phyloP scores from a whole-genome alignment of 2,329 filamentous ascomycete genomes.

The Leptographium galeiforme region DNA sequence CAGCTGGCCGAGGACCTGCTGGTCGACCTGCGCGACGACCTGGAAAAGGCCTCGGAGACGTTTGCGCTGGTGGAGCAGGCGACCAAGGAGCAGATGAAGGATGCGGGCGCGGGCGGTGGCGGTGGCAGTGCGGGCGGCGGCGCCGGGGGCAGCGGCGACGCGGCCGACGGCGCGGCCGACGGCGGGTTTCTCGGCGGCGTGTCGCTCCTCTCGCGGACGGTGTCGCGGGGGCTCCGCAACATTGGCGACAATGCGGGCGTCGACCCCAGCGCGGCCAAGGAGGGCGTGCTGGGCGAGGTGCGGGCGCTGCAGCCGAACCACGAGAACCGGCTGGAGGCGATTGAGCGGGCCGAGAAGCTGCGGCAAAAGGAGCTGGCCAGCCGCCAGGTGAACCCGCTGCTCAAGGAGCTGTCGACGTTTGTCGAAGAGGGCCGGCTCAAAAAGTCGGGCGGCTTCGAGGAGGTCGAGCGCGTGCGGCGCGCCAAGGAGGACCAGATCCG shows the following conservation, averaged over 20 bases:
- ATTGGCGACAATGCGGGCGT: slow-evolving; percentile 29
- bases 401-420: slow-evolving; percentile 72
- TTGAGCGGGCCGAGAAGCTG: slow-evolving; percentile 89
- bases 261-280: slow-evolving; percentile 75
- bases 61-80: slow-evolving; percentile 94
- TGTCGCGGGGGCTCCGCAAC: slow-evolving; percentile 42
- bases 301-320: slow-evolving; percentile 90
- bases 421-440: slow-evolving; percentile 85
- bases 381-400: slow-evolving; percentile 61
- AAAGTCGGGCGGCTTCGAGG: slow-evolving; percentile 90
- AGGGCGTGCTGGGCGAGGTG: slow-evolving; percentile 84
- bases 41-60: slow-evolving; percentile 87
- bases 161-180: slow-evolving; percentile 34
- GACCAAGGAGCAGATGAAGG: slow-evolving; percentile 93
- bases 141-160: slow-evolving; percentile 29
- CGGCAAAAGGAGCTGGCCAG: slow-evolving; percentile 77
- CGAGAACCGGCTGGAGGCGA: slow-evolving; percentile 82
- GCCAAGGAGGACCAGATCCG: slow-evolving; percentile 78
- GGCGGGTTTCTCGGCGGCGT: background rate
- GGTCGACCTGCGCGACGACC: slow-evolving; percentile 81
- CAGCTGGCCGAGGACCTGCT: slow-evolving; percentile 94
- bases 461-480: slow-evolving; percentile 73
- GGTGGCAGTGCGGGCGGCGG: slow-evolving; percentile 39
- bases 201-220: slow-evolving; percentile 24
- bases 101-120: slow-evolving; percentile 39